These are phyloP conservation scores for Saxophila tyrrhenica DNA, from an alignment of 495 filamentous ascomycete genomes.

Conservation along the genomic window DNA sequence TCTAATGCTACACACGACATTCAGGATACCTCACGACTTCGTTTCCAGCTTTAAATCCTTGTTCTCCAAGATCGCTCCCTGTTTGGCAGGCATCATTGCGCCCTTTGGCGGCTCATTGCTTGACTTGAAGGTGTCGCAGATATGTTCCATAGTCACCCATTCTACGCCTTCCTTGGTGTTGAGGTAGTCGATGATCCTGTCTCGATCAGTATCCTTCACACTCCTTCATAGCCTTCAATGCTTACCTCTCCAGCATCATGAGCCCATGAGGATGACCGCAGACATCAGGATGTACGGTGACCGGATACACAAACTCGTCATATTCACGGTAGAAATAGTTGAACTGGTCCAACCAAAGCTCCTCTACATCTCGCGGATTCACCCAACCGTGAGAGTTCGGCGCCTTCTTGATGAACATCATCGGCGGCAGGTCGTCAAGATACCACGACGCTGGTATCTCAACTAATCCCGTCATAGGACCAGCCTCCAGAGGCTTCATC, in stretches of 20 bases:
- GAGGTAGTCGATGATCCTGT: constrained; percentile 38
- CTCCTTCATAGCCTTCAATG: no score
- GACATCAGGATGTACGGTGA: constrained; percentile 48
- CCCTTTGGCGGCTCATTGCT: constrained; percentile 55
- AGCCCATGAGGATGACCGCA: constrained; percentile 44
- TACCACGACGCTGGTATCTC: constrained; percentile 50
- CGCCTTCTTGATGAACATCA: constrained; percentile 46
- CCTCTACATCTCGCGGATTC: constrained; percentile 42
- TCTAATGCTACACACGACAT: neutral
- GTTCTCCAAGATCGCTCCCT: constrained; percentile 45
- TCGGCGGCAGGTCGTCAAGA: constrained; percentile 35
- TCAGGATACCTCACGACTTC: constrained; percentile 1
- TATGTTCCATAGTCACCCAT: constrained; percentile 45
- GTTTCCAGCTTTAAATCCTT: constrained; percentile 21
- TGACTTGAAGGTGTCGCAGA: constrained; percentile 47
- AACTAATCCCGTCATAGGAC: constrained; percentile 38
- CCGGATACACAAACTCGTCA: constrained; percentile 51
- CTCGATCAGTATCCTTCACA: constrained; percentile 1
- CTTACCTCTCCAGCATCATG: constrained; percentile 43
- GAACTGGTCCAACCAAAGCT: constrained; percentile 50
- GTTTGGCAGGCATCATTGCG: constrained; percentile 53
- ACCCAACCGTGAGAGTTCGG: constrained; percentile 48
- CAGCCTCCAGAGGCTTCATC: constrained; percentile 44
- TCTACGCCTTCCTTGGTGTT: constrained; percentile 44
- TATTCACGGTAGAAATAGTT: constrained; percentile 51